A percentile compares a stretch with the other conserved stretches of the same genome.
Evolutionary conservation across 2,329 filamentous ascomycete species (phyloP).

Genomic region (Cytospora piceicola): DNA sequence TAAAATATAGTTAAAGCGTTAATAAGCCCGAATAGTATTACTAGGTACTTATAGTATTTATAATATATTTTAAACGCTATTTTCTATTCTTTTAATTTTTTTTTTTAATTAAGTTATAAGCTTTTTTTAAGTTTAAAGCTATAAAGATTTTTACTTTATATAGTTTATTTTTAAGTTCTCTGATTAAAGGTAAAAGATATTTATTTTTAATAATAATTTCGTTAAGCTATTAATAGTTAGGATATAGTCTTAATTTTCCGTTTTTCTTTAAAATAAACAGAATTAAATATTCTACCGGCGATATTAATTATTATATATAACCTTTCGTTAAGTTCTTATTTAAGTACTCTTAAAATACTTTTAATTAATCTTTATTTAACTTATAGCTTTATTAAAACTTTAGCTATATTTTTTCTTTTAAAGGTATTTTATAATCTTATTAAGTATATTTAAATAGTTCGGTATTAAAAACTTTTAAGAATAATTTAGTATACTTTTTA

Average conservation of each 20-base stretch:
- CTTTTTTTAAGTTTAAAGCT: not conserved
- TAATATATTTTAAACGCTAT: constrained; percentile 12
- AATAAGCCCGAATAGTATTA: constrained; percentile 8
- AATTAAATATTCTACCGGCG: constrained; percentile 20
- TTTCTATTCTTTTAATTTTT: constrained; percentile 13
- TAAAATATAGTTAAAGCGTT: constrained; percentile 8
- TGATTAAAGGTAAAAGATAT: constrained; percentile 1
- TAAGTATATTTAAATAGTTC: too few species aligned
- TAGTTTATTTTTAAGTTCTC: constrained; percentile 3
- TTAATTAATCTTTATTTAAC: constrained; percentile 16
- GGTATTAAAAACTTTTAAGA: too few species aligned
- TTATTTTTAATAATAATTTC: constrained; percentile 15
- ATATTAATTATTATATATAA: constrained; percentile 23
- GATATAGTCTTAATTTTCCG: not conserved
- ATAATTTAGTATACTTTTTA: too few species aligned
- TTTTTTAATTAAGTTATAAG: constrained; percentile 6
- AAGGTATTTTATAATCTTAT: too few species aligned
- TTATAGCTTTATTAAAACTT: constrained; percentile 8
- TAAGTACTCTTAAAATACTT: constrained; percentile 14
- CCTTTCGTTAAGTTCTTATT: constrained; percentile 23
- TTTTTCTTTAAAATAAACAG: not conserved
- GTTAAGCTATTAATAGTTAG: constrained; percentile 14
- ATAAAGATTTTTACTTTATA: too few species aligned
- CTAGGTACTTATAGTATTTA: not conserved
- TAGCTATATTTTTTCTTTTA: constrained; percentile 5